Base-by-base conservation (phyloP, 768 basidiomycete genomes). In the Podaxis sp. region DNA sequence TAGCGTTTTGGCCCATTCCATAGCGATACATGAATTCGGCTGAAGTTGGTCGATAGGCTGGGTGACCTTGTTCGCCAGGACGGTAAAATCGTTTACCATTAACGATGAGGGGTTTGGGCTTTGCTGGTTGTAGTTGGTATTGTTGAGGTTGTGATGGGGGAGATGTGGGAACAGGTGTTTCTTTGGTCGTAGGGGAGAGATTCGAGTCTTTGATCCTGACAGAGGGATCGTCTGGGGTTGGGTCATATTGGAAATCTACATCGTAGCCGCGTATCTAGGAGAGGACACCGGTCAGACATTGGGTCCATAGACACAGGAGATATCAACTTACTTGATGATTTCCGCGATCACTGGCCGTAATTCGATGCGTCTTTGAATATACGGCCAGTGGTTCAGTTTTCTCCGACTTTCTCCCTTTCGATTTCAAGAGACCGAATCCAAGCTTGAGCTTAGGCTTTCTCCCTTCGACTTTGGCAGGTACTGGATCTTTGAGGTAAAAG, bases 1-100 rank as follows among this genome's bases (percentile, higher is more conserved):
- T 13, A 14, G 55, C 55, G 32, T 56, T 56, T 47, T 57, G 55
- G 2, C 55, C 44, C 55, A 47, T 35, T 32, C 55, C 42, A 23
- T 57, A 21, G 11, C n/a, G 28, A n/a, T 16, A 46, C 32, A 23
- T 57, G 7, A 27, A 48, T 47, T 28, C n/a, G 4, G 32, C 42
- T 46, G 42, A 35, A 27, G 46, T 57, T 2, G 55, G 55, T 32
- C 37, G n/a, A 10, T 57, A 47, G 14, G 55, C 55, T 32, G 42
- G 55, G 18, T 56, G 42, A 28, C 28, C 44, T 21, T 28, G 18
- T 21, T 57, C 44, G 32, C 55, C 55, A 0, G 42, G 55, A 25
- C 44, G 25, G 28, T 48, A 48, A 44, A 48, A 57, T 3, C 55
- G 44, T 14, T 23, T 25, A 16, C 14, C 42, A 18, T 44, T 18